Evolutionary conservation across 164 flowering plant genomes (phyloP).

Genomic region (Vitis riparia): DNA sequence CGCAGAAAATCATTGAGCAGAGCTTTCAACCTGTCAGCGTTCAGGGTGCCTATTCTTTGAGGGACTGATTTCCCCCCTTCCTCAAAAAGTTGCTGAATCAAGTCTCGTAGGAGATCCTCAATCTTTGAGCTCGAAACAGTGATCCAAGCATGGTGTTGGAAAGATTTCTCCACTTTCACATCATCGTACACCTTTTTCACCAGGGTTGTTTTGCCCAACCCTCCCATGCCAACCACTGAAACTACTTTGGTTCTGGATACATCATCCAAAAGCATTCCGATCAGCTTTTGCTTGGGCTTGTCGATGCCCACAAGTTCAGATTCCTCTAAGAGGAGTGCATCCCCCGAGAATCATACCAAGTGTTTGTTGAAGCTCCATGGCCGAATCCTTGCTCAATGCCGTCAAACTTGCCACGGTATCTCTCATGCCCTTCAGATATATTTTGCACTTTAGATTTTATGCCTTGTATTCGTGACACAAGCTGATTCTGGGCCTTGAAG

Average conservation of each 20-base stretch:
- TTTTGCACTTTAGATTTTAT: no score
- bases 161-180: no score
- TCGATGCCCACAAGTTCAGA: constrained; percentile 22
- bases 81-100: constrained; percentile 2
- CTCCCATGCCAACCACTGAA: constrained; percentile 16
- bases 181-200: neutral
- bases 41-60: constrained; percentile 2
- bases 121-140: constrained; percentile 15
- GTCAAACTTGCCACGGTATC: neutral
- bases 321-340: constrained; percentile 2
- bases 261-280: neutral
- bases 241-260: neutral
- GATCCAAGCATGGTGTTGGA: constrained; percentile 16
- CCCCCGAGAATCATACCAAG: neutral
- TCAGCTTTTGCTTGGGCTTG: constrained; percentile 8
- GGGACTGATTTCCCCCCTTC: neutral
- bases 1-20: constrained; percentile 2
- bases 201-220: constrained; percentile 1
- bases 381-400: no score
- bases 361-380: neutral
- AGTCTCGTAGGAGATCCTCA: constrained; percentile 6
- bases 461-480: no score
- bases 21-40: neutral
- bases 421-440: neutral
- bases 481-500: no score